These are phyloP conservation scores for Ephemerocybe angulata DNA, from an alignment of 768 basidiomycete species.

Conservation along the genomic window DNA sequence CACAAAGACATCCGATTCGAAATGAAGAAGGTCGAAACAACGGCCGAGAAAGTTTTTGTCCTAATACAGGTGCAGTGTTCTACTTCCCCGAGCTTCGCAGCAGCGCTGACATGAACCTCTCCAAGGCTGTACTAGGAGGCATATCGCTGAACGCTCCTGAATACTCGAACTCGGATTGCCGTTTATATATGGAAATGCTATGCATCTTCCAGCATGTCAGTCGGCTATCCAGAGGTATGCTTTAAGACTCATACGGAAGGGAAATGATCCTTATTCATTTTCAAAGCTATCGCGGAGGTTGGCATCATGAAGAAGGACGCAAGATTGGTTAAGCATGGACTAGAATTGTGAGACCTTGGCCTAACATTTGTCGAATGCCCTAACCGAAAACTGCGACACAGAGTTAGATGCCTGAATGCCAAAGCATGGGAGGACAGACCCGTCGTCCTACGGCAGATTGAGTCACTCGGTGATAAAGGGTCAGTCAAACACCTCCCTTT, in stretches of 20 bases:
- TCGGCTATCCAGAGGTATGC: constrained; percentile 71
- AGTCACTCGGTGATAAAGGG: constrained; percentile 93
- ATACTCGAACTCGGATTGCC: constrained; percentile 67
- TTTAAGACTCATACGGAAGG: neutral
- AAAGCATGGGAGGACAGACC: constrained; percentile 93
- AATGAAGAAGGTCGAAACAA: constrained; percentile 64
- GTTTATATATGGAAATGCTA: constrained; percentile 66
- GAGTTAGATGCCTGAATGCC: constrained; percentile 72
- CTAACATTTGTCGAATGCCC: neutral
- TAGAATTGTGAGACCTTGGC: constrained; percentile 68
- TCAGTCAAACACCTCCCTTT: constrained; percentile 31
- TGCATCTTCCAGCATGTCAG: constrained; percentile 70
- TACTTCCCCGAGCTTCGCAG: neutral
- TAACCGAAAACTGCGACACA: constrained; percentile 20
- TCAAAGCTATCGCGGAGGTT: constrained; percentile 74
- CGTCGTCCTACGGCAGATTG: constrained; percentile 79
- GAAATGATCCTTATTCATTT: constrained; percentile 4
- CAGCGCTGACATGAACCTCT: neutral
- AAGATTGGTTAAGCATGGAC: constrained; percentile 60
- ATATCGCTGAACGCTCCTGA: constrained; percentile 67
- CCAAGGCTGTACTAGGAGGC: constrained; percentile 69
- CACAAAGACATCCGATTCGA: constrained; percentile 80
- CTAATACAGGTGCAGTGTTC: constrained; percentile 62
- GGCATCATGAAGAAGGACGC: constrained; percentile 65
- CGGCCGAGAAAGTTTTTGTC: constrained; percentile 75